Base-by-base conservation (phyloP, 2,329 filamentous ascomycete species). In the Fusarium gaditjirri region DNA sequence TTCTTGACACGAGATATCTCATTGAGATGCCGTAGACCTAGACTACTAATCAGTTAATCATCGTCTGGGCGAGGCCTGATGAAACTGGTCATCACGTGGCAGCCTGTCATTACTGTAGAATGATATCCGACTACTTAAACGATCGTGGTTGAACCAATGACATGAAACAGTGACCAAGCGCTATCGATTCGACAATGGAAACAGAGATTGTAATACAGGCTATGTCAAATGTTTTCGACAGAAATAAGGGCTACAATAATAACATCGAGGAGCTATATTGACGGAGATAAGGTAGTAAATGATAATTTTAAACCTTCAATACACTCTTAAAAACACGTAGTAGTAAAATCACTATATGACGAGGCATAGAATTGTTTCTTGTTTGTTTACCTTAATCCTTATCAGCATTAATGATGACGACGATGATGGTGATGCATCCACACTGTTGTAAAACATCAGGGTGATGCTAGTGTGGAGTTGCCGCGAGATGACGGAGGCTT, bases 401-500 rank as follows among this genome's bases (percentile, higher is more conserved):
- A 19, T 29, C 29, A 29, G 14, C 14, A 42, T 42, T 25, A 29
- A 27, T 53, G 23, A 39, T 52, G n/a, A 23, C 33, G 44, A 8
- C 14, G n/a, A 23, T 49, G 44, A 8, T 14, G 46, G 13, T 25
- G n/a, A n/a, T 39, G 49, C 11, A 31, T 39, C 54, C n/a, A 19
- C 27, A 11, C n/a, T 42, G 13, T 21, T 7, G 16, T 14, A 36
- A 61, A 56, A 41, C 35, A 47, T 29, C 35, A 61, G 25, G 12
- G 35, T 38, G 62, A 53, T 39, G 44, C 52, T 35, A 61, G 13
- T 27, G 61, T 60, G 61, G 61, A 36, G 46, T 46, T 59, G 27
- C 52, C 10, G 25, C 17, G 38, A 19, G 36, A 47, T 41, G 44
- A 53, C 44, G 47, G 56, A 38, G 52, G 46, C 35, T 67, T 47